Base-by-base conservation (phyloP, 352 stramenopile genomes). In the Globisporangium yorkense region DNA sequence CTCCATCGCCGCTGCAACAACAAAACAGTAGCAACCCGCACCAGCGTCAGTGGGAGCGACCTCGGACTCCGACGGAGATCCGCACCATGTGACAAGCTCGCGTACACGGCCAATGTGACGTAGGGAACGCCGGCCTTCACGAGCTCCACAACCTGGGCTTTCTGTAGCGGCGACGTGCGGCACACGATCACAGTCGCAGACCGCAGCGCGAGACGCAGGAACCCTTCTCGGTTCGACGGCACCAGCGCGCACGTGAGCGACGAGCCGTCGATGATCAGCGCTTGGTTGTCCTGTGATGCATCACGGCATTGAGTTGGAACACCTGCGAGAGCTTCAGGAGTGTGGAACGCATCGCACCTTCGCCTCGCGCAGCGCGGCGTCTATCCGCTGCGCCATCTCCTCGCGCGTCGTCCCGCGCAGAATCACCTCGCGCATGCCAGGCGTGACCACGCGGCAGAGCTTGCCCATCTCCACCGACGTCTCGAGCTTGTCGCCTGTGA, bases 401-500 rank as follows among this genome's bases (percentile, higher is more conserved):
- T 75, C 59, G 33, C 70, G 65, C 10, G 68, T 84, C 0, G 66
- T 48, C 8, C 59, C 83, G 35, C 74, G 70, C 9, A 92, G 53
- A 1, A 89, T 69, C 6, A 88, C 65, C 56, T 91, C 79, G 57
- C 95, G 87, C 79, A 94, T 96, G 33, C 76, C 73, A n/a, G 71
- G 67, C 0, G 77, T 89, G 27, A 97, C 71, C 10, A 98, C 77
- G 20, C 81, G 75, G 57, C 85, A 96, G 2, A 94, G 71, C 49
- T 94, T 97, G 31, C 94, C 97, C 72, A 99, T 99, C 73, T 99
- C 97, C 37, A 99, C 90, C 5, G 97, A 98, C 5, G 97, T 99
- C 68, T 99, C 97, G n/a, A 97, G 78, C 62, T 99, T 99, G 70
- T 99, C 97, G 0, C 92, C 92, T 1, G 93, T 98, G 20, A 98